A percentile compares a stretch with the other conserved stretches of the same genome.
Evolutionary conservation across 2,329 filamentous ascomycete species (phyloP).

Genomic region (Hypoxylon sp.): DNA sequence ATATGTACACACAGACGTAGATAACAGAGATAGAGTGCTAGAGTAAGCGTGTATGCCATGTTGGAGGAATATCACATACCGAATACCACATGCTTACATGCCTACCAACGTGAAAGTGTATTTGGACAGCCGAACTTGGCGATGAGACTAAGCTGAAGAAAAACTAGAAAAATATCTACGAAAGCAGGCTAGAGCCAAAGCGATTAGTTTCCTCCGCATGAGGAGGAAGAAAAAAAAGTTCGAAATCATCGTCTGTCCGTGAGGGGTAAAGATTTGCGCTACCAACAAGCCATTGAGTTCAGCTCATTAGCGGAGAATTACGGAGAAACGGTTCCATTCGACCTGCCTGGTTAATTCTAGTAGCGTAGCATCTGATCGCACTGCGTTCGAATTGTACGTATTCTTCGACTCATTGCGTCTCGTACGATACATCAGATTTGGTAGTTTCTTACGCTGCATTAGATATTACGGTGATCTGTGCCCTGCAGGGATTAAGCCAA

Average conservation of each 20-base stretch:
- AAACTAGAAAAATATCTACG: conserved; percentile 1
- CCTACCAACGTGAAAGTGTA: neutral
- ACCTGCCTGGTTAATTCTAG: conserved; percentile 41
- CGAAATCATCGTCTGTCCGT: conserved; percentile 5
- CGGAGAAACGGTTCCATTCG: conserved; percentile 16
- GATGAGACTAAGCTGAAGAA: conserved; percentile 17
- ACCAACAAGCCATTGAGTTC: conserved; percentile 5
- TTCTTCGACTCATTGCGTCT: conserved; percentile 10
- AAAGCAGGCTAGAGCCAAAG: conserved; percentile 7
- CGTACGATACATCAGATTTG: conserved; percentile 31
- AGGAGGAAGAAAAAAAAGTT: conserved; percentile 20
- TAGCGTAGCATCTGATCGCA: conserved; percentile 29
- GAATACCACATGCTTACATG: conserved; percentile 2
- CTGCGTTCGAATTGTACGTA: conserved; percentile 11
- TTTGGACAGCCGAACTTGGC: conserved; percentile 14
- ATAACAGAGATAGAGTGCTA: conserved; percentile 15
- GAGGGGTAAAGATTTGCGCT: conserved; percentile 37
- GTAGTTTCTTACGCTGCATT: conserved; percentile 14
- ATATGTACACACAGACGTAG: conserved; percentile 10
- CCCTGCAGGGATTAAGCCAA: conserved; percentile 28
- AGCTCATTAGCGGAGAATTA: conserved; percentile 23
- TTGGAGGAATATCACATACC: conserved; percentile 12
- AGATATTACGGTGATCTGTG: conserved; percentile 33
- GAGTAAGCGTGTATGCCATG: conserved; percentile 13
- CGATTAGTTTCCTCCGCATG: conserved; percentile 32